Evolutionary conservation across 306 rosid species (phyloP), one percentile per base, ranked within the genome.

Genomic region (Crataegus laevigata): DNA sequence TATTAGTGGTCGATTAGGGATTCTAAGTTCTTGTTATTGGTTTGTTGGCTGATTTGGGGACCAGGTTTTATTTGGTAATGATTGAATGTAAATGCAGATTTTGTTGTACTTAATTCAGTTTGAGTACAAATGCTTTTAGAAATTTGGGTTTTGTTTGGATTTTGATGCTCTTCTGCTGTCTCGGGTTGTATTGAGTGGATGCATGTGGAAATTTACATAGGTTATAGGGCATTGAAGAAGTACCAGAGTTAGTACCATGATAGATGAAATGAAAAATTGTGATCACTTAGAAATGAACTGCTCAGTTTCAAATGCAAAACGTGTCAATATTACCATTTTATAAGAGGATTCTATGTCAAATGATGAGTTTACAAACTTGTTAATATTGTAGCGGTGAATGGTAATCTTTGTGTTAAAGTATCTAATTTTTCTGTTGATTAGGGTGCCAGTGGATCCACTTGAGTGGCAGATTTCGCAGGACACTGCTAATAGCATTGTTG

Each of bases 391-490:
- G 54, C 3, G 28, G 40, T 55, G 61, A 42, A 59, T 63, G 30
- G n/a, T 57, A 30, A 8, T 70, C 26, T 40, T 38, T 58, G 7
- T 50, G 60, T 59, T 68, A 15, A 26, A 50, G 3, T 32, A 34
- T 67, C 67, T 67, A 6, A 69, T 65, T 75, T 24, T 45, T 6
- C 50, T 68, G 68, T 42, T 61, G 25, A 50, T 6, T 59, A 94
- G 98, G 87, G 98, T 91, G 9, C 98, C 98, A 0, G 96, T 91
- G 10, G 98, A 91, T 82, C 98, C 98, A 22, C 90, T 94, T 3
- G 98, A 91, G 82, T 94, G 98, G 98, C 96, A 91, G 78, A 87
- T 94, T 11, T 91, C 98, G 26, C 96, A 94, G 88, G 98, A 94
- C 69, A 85, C 88, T 45, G 98, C 98, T 5, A 91, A 87, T 68